A percentile compares a stretch with the other conserved stretches of the same genome.
phyloP scores from a whole-genome alignment of 75 land plant genomes.

The Larix kaempferi region DNA sequence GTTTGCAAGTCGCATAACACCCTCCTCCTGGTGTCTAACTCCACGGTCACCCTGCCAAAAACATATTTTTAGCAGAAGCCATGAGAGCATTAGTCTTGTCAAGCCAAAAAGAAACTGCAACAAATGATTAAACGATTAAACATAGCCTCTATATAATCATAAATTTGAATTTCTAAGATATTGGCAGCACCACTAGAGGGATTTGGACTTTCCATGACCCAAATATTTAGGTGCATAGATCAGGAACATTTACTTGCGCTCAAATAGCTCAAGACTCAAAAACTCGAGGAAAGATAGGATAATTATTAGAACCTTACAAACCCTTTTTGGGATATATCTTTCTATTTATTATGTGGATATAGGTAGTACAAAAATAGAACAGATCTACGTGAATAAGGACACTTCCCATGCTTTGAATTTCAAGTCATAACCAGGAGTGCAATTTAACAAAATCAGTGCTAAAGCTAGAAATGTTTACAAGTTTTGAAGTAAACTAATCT shows the following conservation, averaged over 20 bases:
- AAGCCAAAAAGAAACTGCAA: not conserved
- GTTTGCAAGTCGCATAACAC: constrained; percentile 42
- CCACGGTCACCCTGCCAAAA: constrained; percentile 72
- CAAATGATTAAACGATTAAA: not conserved
- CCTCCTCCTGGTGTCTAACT: constrained; percentile 42
- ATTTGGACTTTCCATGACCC: not conserved
- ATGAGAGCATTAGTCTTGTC: not conserved
- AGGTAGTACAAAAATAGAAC: not conserved
- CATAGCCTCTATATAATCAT: not conserved
- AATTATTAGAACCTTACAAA: not conserved
- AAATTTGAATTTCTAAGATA: not conserved
- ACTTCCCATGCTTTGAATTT: no score
- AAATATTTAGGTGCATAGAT: not conserved
- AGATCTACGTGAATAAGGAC: not conserved
- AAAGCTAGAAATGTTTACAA: no score
- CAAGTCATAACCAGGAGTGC: not conserved
- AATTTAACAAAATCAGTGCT: no score
- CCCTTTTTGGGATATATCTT: not conserved
- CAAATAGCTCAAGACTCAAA: not conserved
- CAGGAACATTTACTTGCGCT: not conserved
- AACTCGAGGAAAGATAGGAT: no score
- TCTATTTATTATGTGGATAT: not conserved
- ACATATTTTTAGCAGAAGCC: not conserved
- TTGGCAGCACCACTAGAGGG: not conserved
- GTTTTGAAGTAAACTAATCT: not conserved